Conservation (phyloP, 192 early-diverging fungal genomes). For the Pecoramyces ruminantium region DNA sequence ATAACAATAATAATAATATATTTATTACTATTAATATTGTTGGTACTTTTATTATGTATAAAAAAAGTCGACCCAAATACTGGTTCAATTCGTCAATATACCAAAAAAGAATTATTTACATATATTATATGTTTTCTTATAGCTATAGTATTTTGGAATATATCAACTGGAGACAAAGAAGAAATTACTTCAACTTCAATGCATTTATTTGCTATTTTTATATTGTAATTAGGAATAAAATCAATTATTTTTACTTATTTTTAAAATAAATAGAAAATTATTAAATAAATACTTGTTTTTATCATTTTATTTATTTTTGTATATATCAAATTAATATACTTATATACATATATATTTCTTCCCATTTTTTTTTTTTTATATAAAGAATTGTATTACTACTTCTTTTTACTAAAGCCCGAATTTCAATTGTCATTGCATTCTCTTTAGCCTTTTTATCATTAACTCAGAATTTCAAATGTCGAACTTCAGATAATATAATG, state of each 20-base stretch:
- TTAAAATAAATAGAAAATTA: too few relatives aligned
- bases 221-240: neutral
- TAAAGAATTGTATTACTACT: neutral
- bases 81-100: neutral
- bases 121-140: neutral
- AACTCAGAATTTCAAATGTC: neutral
- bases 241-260: too few relatives aligned
- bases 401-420: neutral
- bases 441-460: neutral
- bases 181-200: neutral
- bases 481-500: neutral
- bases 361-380: neutral
- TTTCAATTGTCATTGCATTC: neutral
- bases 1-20: too few relatives aligned
- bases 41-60: too few relatives aligned
- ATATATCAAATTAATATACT: too few relatives aligned
- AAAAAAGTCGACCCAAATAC: neutral
- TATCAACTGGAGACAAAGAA: neutral
- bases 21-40: too few relatives aligned
- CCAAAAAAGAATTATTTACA: neutral
- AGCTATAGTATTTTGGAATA: neutral
- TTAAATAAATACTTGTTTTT: too few relatives aligned
- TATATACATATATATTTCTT: too few relatives aligned
- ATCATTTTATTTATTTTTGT: too few relatives aligned
- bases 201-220: neutral